Conservation (phyloP, 345 rosid species). For the Syzygium jambos region DNA sequence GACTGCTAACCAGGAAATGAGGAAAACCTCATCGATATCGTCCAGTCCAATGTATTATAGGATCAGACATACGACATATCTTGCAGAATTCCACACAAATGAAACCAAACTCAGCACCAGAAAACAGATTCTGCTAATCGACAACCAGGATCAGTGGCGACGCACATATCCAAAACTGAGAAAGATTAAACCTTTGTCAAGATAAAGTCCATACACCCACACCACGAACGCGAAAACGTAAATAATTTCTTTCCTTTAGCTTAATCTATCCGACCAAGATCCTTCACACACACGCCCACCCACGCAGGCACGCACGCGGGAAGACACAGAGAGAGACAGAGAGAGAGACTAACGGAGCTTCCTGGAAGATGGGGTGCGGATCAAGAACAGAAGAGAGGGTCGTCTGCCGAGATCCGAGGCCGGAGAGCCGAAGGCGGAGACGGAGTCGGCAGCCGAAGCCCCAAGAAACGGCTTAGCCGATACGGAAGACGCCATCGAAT, state of each 20-base stretch:
- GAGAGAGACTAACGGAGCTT: conserved; percentile 39
- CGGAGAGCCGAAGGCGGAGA: conserved; percentile 14
- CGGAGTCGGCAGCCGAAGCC: conserved; percentile 20
- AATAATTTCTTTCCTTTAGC: not conserved
- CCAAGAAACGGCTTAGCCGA: conserved; percentile 37
- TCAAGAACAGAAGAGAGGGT: conserved; percentile 30
- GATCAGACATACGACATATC: not conserved
- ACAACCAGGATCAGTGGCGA: not conserved
- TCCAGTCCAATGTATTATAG: not conserved
- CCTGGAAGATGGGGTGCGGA: conserved; percentile 27
- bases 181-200: not conserved
- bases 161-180: not conserved
- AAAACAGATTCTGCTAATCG: not conserved
- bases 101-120: not conserved
- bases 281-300: not conserved
- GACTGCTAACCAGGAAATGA: not conserved
- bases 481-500: conserved; percentile 50
- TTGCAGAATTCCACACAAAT: not conserved
- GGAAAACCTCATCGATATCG: not conserved
- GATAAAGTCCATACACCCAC: not conserved
- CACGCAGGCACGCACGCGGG: not conserved
- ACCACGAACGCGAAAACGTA: not conserved
- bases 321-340: not conserved
- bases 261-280: not conserved
- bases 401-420: conserved; percentile 37